Conservation (phyloP, 2,329 filamentous ascomycete species). For the Calonectria pauciramosa region DNA sequence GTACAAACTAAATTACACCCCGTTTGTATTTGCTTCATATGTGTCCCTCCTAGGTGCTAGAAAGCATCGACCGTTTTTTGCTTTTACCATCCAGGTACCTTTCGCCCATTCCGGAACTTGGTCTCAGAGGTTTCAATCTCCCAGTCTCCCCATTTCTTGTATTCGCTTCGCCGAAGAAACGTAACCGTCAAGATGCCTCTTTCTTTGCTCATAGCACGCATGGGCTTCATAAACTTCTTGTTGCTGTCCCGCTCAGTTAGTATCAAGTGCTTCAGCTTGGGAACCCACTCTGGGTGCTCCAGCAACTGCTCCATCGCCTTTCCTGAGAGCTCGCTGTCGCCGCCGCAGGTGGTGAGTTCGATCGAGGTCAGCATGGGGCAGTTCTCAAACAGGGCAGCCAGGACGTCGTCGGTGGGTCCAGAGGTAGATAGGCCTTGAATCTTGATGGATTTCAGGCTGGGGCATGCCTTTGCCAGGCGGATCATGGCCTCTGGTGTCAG, state of each 20-base stretch:
- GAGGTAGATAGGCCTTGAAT: constrained; percentile 15
- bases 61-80: too few relatives aligned
- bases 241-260: not conserved
- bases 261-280: constrained; percentile 20
- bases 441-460: constrained; percentile 23
- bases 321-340: not conserved
- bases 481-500: constrained; percentile 22
- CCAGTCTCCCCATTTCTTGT: constrained; percentile 34
- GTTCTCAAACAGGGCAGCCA: not conserved
- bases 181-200: constrained; percentile 17
- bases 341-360: not conserved
- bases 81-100: too few relatives aligned
- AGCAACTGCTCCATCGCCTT: constrained; percentile 14
- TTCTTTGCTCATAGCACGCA: constrained; percentile 26
- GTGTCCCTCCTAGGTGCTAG: too few relatives aligned
- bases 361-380: constrained; percentile 5
- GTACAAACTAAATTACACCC: too few relatives aligned
- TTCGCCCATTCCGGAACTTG: too few relatives aligned
- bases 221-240: constrained; percentile 32
- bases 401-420: not conserved
- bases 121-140: not conserved
- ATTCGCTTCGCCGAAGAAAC: not conserved
- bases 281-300: constrained; percentile 24
- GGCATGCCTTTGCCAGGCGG: constrained; percentile 22
- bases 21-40: too few relatives aligned